phyloP scores from a whole-genome alignment of 345 rosid species.

The Rhodomyrtus tomentosa region DNA sequence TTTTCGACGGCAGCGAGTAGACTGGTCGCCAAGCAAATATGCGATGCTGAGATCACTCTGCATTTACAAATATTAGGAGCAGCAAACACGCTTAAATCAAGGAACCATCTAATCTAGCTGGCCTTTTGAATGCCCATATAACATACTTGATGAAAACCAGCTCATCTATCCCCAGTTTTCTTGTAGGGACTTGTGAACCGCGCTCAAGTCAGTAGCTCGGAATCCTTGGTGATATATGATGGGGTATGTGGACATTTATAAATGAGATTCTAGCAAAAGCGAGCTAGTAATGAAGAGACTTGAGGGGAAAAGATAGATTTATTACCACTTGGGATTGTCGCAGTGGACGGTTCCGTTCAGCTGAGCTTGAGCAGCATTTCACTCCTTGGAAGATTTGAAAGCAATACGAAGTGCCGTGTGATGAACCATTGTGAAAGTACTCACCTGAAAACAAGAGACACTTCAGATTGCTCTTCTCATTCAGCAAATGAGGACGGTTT shows the following conservation, averaged over 20 bases:
- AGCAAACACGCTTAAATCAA: background rate
- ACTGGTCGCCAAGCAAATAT: no score
- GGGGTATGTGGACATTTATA: no score
- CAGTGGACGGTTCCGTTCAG: slow-evolving; percentile 89
- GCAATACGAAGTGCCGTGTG: slow-evolving; percentile 91
- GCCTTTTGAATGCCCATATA: no score
- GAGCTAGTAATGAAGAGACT: background rate
- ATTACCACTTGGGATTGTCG: slow-evolving; percentile 75
- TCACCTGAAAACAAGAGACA: slow-evolving; percentile 38
- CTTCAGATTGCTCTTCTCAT: background rate
- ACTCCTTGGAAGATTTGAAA: slow-evolving; percentile 56
- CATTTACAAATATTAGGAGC: background rate
- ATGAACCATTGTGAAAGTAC: no score
- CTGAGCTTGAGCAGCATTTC: slow-evolving; percentile 89
- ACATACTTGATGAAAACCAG: no score
- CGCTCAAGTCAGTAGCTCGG: no score
- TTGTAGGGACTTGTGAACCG: no score
- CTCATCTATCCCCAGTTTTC: no score
- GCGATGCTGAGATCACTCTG: no score
- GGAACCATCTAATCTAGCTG: no score
- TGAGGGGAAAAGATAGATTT: background rate
- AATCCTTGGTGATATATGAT: no score
- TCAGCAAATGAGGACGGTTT: background rate
- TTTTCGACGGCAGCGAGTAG: background rate
- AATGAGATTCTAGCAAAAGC: background rate